phyloP scores from a whole-genome alignment of 331 rosid species.

The Dryas integrifolia region DNA sequence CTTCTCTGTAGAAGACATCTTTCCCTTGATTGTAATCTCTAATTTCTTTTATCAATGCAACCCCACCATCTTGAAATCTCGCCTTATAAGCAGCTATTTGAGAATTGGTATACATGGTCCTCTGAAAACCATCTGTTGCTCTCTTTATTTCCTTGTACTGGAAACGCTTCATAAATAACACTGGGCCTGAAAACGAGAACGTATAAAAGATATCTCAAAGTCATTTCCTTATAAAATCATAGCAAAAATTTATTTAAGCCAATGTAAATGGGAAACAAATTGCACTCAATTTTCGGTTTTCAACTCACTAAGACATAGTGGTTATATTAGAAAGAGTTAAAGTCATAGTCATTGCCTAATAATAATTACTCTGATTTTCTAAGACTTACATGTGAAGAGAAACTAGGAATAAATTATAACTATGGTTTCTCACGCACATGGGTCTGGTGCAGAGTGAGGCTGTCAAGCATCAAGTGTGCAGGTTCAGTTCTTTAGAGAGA shows the following conservation, averaged over 20 bases:
- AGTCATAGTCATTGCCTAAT: background rate
- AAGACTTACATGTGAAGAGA: background rate
- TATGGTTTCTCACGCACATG: background rate
- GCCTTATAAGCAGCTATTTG: conserved; percentile 67
- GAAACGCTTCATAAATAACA: conserved; percentile 53
- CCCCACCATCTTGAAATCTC: conserved; percentile 56
- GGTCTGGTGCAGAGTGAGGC: background rate
- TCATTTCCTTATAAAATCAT: background rate
- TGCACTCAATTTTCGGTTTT: background rate
- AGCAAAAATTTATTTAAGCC: background rate
- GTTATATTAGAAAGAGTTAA: background rate
- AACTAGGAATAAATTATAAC: background rate
- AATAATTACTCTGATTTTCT: background rate
- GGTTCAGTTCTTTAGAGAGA: background rate
- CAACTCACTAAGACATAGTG: background rate
- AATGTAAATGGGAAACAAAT: background rate
- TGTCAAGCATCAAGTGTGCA: no score
- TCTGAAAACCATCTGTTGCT: conserved; percentile 73
- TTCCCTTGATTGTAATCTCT: conserved; percentile 43
- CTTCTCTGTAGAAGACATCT: conserved; percentile 56
- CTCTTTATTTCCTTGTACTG: conserved; percentile 66
- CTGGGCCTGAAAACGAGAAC: conserved; percentile 48
- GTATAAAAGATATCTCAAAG: background rate
- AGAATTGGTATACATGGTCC: conserved; percentile 56
- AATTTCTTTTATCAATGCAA: conserved; percentile 69